Evolutionary conservation across 2,329 filamentous ascomycete genomes (phyloP).

Genomic region (Diaporthe batatas): DNA sequence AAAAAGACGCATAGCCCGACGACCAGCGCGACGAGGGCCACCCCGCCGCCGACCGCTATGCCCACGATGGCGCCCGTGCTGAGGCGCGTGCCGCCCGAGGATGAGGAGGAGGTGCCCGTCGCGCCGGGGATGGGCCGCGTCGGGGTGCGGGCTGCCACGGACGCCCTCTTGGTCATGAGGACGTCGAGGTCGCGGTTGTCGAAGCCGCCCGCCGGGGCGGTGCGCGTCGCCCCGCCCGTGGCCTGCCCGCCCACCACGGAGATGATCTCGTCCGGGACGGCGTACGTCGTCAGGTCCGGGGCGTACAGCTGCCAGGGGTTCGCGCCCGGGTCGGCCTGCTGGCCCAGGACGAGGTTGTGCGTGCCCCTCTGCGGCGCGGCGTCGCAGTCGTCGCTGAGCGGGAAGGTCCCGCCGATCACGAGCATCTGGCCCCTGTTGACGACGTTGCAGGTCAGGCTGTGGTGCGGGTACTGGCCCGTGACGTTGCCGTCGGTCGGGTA

Average conservation of each 20-base stretch:
- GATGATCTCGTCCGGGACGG: slow-evolving; percentile 65
- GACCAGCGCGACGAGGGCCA: slow-evolving; percentile 48
- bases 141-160: slow-evolving; percentile 60
- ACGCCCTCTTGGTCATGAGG: slow-evolving; percentile 66
- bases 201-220: slow-evolving; percentile 63
- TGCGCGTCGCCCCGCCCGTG: slow-evolving; percentile 67
- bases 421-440: slow-evolving; percentile 71
- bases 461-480: slow-evolving; percentile 60
- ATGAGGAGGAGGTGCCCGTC: slow-evolving; percentile 38
- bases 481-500: slow-evolving; percentile 58
- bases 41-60: slow-evolving; percentile 56
- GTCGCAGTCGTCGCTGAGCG: slow-evolving; percentile 64
- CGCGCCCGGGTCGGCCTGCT: slow-evolving; percentile 58
- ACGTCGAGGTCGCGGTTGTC: slow-evolving; percentile 63
- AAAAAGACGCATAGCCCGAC: slow-evolving; percentile 51
- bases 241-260: slow-evolving; percentile 64
- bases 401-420: slow-evolving; percentile 72
- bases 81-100: slow-evolving; percentile 42
- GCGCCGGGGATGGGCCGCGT: slow-evolving; percentile 58
- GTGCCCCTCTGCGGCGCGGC: slow-evolving; percentile 64
- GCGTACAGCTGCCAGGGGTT: slow-evolving; percentile 65
- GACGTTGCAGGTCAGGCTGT: slow-evolving; percentile 71
- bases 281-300: slow-evolving; percentile 64
- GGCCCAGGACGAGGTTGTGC: slow-evolving; percentile 68
- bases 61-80: slow-evolving; percentile 59